phyloP scores from a whole-genome alignment of 495 filamentous ascomycete species.

The Penicillium coffeae region DNA sequence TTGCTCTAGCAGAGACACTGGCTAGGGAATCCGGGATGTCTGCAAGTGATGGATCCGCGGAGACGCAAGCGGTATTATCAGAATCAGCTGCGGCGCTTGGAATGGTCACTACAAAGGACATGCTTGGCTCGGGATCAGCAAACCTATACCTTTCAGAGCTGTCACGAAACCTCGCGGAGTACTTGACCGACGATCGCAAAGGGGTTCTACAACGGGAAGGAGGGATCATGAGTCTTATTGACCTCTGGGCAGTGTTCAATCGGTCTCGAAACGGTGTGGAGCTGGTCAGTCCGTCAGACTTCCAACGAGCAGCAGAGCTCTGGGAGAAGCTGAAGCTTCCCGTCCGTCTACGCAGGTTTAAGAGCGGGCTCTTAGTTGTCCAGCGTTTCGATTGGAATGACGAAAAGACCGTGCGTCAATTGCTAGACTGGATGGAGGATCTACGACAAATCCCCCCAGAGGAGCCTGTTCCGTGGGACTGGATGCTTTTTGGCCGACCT shows the following conservation, averaged over 20 bases:
- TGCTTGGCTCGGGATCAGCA: slow-evolving; percentile 59
- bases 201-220: slow-evolving; percentile 80
- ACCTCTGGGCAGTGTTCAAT: slow-evolving; percentile 97
- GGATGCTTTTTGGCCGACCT: slow-evolving; percentile 70
- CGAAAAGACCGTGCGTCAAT: slow-evolving; percentile 75
- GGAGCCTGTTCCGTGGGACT: slow-evolving; percentile 68
- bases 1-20: slow-evolving; percentile 88
- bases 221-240: slow-evolving; percentile 90
- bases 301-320: slow-evolving; percentile 79
- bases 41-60: slow-evolving; percentile 51
- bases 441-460: slow-evolving; percentile 61
- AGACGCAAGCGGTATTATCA: slow-evolving; percentile 70
- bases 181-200: slow-evolving; percentile 81
- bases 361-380: slow-evolving; percentile 86
- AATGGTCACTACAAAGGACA: slow-evolving; percentile 91
- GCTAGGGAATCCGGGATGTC: slow-evolving; percentile 61
- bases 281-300: slow-evolving; percentile 85
- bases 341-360: slow-evolving; percentile 81
- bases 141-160: slow-evolving; percentile 70
- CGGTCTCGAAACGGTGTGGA: slow-evolving; percentile 93
- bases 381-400: slow-evolving; percentile 86
- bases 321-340: slow-evolving; percentile 90
- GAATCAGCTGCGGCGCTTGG: slow-evolving; percentile 83
- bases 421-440: slow-evolving; percentile 74
- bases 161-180: slow-evolving; percentile 86